These are phyloP conservation scores for Ottelia alismoides DNA, from an alignment of 106 monocot species.

Conservation along the genomic window DNA sequence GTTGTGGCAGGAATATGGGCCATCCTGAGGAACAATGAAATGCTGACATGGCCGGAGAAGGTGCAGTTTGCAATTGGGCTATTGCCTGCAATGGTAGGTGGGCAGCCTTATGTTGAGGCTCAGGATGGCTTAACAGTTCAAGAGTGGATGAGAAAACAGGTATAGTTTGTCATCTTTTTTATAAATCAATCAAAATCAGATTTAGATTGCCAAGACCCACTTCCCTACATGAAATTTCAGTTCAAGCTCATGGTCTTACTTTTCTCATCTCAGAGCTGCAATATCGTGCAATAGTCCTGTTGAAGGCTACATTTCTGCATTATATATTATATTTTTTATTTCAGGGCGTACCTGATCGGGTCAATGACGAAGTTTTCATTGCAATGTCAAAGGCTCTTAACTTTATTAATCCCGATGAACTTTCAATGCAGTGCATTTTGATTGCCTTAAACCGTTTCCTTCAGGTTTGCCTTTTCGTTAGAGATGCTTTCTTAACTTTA, in stretches of 20 bases:
- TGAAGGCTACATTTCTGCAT: no score
- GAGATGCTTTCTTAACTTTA: no score
- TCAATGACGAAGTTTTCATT: conserved; percentile 97
- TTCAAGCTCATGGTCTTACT: no score
- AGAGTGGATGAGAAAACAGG: conserved; percentile 97
- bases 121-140: conserved; percentile 79
- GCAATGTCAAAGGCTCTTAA: conserved; percentile 99
- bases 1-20: conserved; percentile 89
- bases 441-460: conserved; percentile 96
- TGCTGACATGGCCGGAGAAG: conserved; percentile 97
- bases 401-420: conserved; percentile 97
- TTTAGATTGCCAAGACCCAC: no score
- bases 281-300: no score
- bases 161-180: no score
- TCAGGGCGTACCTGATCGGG: conserved; percentile 93
- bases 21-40: conserved; percentile 92
- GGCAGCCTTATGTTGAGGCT: conserved; percentile 96
- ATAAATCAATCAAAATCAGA: no score
- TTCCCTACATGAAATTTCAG: no score
- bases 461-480: conserved; percentile 49
- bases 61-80: conserved; percentile 91
- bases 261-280: no score
- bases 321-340: no score
- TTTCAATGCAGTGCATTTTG: conserved; percentile 98
- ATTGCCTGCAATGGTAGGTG: conserved; percentile 85